Evolutionary conservation across 1,284 basidiomycete species (phyloP).

Genomic region (Austroboletus olivaceoglutinosus): DNA sequence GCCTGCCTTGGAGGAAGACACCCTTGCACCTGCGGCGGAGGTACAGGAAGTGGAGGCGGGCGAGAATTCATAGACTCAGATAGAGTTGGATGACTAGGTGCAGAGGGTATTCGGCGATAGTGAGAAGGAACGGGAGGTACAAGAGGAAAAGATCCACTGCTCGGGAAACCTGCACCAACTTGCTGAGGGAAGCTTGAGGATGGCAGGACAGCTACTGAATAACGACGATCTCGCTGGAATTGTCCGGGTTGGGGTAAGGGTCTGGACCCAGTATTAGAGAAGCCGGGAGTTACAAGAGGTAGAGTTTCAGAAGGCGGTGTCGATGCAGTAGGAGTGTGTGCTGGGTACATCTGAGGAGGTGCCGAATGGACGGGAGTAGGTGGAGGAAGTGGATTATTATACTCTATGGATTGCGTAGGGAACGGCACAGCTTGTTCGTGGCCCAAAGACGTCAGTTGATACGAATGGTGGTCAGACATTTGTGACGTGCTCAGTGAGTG

Average conservation of each 20-base stretch:
- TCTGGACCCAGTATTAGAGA: constrained; percentile 43
- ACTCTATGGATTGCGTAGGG: constrained; percentile 29
- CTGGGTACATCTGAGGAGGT: constrained; percentile 30
- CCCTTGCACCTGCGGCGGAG: constrained; percentile 25
- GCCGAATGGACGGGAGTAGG: constrained; percentile 26
- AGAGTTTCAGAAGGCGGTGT: constrained; percentile 31
- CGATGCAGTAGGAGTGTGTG: constrained; percentile 33
- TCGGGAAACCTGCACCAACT: constrained; percentile 16
- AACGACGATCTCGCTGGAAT: constrained; percentile 32
- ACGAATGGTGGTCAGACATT: constrained; percentile 25
- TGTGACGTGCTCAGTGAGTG: constrained; percentile 28
- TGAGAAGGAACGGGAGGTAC: constrained; percentile 20
- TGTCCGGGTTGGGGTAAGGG: constrained; percentile 52
- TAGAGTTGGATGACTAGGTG: constrained; percentile 25
- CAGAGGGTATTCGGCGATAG: constrained; percentile 31
- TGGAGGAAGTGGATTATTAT: constrained; percentile 17
- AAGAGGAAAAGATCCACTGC: constrained; percentile 18
- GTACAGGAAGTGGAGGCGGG: constrained; percentile 31
- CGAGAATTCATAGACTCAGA: constrained; percentile 17
- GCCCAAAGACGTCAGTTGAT: constrained; percentile 20
- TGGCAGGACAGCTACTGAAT: constrained; percentile 37
- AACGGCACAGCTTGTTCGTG: constrained; percentile 24
- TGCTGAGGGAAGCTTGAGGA: constrained; percentile 33
- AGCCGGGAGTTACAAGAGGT: constrained; percentile 34
- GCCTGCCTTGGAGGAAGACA: constrained; percentile 30